Evolutionary conservation across 176 grass and related monocot genomes (phyloP), one percentile per base, ranked within the genome.

Genomic region (Microstegium vimineum): DNA sequence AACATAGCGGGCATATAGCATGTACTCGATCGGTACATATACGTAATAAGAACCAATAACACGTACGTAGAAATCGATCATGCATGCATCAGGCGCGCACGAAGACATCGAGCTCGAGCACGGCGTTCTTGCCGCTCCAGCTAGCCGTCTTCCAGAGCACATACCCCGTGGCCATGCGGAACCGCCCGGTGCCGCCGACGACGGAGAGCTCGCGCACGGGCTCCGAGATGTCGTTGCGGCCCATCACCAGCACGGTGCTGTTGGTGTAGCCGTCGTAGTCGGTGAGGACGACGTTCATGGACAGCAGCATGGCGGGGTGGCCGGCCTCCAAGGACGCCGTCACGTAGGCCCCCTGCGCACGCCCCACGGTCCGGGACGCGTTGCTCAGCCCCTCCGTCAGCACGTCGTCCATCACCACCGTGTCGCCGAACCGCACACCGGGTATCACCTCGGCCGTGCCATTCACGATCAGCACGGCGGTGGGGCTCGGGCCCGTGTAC

Each of bases 101-200:
- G 45, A 47, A 47, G 45, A 47, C 45, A 47, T 47, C 45, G 45
- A 47, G 45, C 45, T 47, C 45, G 45, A 47, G 45, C 45, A 47
- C 45, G 15, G 51, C 42, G 42, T 14, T 46, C 32, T 56, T 28
- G 31, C 64, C 32, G 2, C 4, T 5, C 82, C 72, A 77, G 49
- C 73, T 84, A 2, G 47, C 8, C 27, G 74, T 85, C 52, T n/a
- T 85, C 74, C 47, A 78, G 20, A 85, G 83, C 27, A 61, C 65
- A 74, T 85, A 85, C 0, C 74, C 83, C 0, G 25, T 34, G 10
- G 82, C 64, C 82, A 84, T 84, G 18, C 82, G 14, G 49, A 84
- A 84, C 20, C 8, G 13, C 18, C 73, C 82, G 5, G 82, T 69
- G 63, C 72, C 82, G 61, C 82, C 82, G 3, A 76, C 82, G n/a